Base-by-base conservation (phyloP, 1,284 basidiomycete genomes). In the Boletellus deceptivus region DNA sequence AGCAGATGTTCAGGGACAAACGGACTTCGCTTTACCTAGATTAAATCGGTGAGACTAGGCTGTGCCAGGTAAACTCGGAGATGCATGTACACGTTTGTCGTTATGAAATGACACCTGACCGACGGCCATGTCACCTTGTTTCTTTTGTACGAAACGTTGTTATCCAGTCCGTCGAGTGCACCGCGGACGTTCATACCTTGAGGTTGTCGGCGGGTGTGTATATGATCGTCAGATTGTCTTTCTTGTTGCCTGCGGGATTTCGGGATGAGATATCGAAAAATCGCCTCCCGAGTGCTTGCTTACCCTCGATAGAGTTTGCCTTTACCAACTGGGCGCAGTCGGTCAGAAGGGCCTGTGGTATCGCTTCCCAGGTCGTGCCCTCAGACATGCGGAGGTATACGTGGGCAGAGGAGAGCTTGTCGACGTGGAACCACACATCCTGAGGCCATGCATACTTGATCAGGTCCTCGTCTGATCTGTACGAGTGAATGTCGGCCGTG, bases 261-360 rank as follows among this genome's bases (percentile, higher is more conserved):
- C 29, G 6, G 25, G 36, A 33, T 54, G 5, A 59, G 46, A 1
- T 11, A 38, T 2, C 17, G 20, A 31, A 35, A 18, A n/a, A 20
- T 17, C 16, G 20, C 4, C 2, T 16, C 17, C 1, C 1, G 13
- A 13, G 27, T 13, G 40, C n/a, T 40, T 47, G 61, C 73, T 53
- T 59, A 90, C 93, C 92, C 76, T 98, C 93, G 49, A 99, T 99
- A 4, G 91, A 95, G 63, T 98, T 98, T 0, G 96, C 95, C 71
- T 99, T 99, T 39, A 98, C 94, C 1, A 99, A 76, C 69, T 99
- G 96, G 0, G 93, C 91, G 56, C 91, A 91, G 67, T 99, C 95
- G 9, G 77, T 75, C 22, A 98, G 73, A 10, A 98, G 72, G 0
- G 82, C 73, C 47, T 88, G 79, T 0, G 96, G 95, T 39, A 99